Percentiles rank a stretch among this genome's conserved stretches.
These are phyloP conservation scores for Monilinia vaccinii-corymbosi DNA, from an alignment of 2,329 filamentous ascomycete genomes.

Conservation along the genomic window DNA sequence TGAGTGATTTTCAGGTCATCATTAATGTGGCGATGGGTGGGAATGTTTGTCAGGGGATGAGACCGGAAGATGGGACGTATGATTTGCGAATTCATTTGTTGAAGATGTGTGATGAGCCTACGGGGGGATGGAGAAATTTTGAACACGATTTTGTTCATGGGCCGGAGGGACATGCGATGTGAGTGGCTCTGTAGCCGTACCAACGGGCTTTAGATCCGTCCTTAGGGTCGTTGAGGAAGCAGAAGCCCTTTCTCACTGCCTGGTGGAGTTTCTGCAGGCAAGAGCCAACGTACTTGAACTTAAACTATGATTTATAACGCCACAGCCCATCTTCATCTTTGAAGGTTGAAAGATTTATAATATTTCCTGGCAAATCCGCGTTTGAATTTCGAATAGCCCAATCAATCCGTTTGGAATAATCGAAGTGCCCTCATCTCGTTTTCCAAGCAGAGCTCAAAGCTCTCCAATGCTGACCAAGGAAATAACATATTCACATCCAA, in stretches of 20 bases:
- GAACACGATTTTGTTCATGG: slow-evolving; percentile 38
- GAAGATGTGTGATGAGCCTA: slow-evolving; percentile 42
- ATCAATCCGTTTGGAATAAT: not conserved
- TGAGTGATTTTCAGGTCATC: slow-evolving; percentile 47
- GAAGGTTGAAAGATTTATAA: not conserved
- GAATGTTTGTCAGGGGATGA: slow-evolving; percentile 44
- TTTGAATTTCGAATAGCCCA: not conserved
- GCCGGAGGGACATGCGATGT: slow-evolving; percentile 11
- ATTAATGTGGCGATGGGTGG: slow-evolving; percentile 56
- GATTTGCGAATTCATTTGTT: slow-evolving; percentile 47
- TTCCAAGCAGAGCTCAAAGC: not conserved
- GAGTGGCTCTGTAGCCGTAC: not conserved
- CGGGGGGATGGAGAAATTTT: slow-evolving; percentile 47
- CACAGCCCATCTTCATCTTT: not conserved
- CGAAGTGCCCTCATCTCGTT: too few species aligned
- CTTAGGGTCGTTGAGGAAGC: not conserved
- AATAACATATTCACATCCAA: too few species aligned
- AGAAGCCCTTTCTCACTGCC: not conserved
- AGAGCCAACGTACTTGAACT: not conserved
- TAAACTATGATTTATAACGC: not conserved
- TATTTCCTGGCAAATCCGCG: too few species aligned
- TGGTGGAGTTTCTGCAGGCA: not conserved
- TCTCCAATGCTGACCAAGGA: too few species aligned
- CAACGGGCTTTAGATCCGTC: not conserved
- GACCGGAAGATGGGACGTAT: slow-evolving; percentile 44